A percentile compares a stretch with the other conserved stretches of the same genome.
These are phyloP conservation scores for Xylariaceae sp. DNA, from an alignment of 2,329 filamentous ascomycete genomes.

Conservation along the genomic window DNA sequence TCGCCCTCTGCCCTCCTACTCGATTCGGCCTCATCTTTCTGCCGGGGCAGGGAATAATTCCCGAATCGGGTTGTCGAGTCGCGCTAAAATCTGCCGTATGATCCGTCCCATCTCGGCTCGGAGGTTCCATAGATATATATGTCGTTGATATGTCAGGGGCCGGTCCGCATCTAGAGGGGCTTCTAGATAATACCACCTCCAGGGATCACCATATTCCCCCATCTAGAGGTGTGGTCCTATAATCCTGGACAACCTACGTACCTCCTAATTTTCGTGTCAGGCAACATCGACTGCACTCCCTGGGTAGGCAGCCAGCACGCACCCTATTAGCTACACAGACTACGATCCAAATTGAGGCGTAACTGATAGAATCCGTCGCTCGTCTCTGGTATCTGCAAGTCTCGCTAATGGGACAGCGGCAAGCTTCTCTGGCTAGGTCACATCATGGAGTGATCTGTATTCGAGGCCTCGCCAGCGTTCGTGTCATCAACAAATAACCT, in stretches of 20 bases:
- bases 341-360: background rate
- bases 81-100: background rate
- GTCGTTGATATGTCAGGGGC: background rate
- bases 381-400: background rate
- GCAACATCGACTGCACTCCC: background rate
- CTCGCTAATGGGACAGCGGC: too few relatives aligned
- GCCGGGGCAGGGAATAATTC: background rate
- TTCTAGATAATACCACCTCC: too few relatives aligned
- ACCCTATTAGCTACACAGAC: background rate
- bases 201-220: too few relatives aligned
- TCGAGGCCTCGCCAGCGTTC: background rate
- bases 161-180: background rate
- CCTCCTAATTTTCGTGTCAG: too few relatives aligned
- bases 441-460: background rate
- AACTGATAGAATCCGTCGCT: background rate
- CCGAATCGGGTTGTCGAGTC: background rate
- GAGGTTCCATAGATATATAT: background rate
- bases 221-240: background rate
- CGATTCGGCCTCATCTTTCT: background rate
- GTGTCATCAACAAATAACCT: background rate
- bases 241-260: background rate
- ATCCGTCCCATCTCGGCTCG: background rate
- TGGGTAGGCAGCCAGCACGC: background rate
- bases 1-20: background rate
- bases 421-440: background rate